phyloP scores from a whole-genome alignment of 2,329 filamentous ascomycete genomes.

The Hymenoscyphus occultus region DNA sequence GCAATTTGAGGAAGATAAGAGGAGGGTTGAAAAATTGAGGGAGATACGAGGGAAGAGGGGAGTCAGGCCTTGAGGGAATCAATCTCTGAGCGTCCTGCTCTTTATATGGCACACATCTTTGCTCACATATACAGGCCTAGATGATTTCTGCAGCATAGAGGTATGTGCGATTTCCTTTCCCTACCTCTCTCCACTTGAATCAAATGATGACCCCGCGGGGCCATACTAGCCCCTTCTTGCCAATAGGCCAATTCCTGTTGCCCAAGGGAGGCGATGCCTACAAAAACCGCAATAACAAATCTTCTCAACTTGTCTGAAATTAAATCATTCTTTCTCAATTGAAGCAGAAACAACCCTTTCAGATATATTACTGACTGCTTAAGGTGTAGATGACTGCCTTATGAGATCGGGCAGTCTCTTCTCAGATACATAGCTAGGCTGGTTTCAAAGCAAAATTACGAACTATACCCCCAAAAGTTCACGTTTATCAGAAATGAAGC shows the following conservation, averaged over 20 bases:
- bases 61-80: constrained; percentile 50
- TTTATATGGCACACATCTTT: not conserved
- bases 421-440: too few species aligned
- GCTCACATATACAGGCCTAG: not conserved
- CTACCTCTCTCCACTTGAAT: constrained; percentile 2
- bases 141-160: not conserved
- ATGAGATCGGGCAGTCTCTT: too few species aligned
- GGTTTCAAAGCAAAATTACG: not conserved
- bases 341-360: not conserved
- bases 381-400: too few species aligned
- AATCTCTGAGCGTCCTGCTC: not conserved
- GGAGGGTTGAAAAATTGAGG: constrained; percentile 68
- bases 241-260: constrained; percentile 32
- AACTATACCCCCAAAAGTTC: constrained; percentile 1
- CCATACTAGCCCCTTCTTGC: constrained; percentile 46
- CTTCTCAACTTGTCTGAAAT: constrained; percentile 64
- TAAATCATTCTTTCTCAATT: not conserved
- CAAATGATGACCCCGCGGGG: constrained; percentile 51
- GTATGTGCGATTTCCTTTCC: not conserved
- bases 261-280: constrained; percentile 47
- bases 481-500: not conserved
- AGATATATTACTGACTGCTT: not conserved
- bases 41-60: constrained; percentile 54
- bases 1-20: constrained; percentile 74
- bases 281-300: constrained; percentile 61